These are phyloP conservation scores for Magnaporthiopsis poae DNA, from an alignment of 2,329 filamentous ascomycete species.

Conservation along the genomic window DNA sequence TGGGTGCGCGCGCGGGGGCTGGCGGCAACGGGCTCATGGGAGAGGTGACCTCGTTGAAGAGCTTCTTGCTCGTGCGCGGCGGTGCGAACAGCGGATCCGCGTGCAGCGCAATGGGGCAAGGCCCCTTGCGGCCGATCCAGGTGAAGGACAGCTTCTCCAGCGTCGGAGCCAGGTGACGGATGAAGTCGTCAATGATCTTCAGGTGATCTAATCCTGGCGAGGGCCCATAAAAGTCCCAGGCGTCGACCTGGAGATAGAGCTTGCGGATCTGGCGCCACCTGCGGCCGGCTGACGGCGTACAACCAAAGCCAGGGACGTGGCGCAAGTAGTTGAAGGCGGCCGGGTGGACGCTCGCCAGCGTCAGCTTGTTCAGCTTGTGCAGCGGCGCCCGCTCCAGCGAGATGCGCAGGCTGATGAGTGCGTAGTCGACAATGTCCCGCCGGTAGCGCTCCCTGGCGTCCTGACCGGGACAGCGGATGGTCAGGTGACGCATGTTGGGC, in stretches of 20 bases:
- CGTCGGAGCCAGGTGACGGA: conserved; percentile 56
- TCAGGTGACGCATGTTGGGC: conserved; percentile 62
- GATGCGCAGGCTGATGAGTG: conserved; percentile 76
- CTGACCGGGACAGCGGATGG: conserved; percentile 66
- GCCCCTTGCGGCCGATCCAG: conserved; percentile 65
- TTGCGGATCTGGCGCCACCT: conserved; percentile 71
- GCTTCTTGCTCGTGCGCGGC: conserved; percentile 42
- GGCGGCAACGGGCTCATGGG: conserved; percentile 54
- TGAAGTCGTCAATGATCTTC: conserved; percentile 72
- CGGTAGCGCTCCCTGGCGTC: conserved; percentile 59
- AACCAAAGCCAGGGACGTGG: conserved; percentile 63
- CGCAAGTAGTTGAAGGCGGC: conserved; percentile 69
- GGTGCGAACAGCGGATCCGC: conserved; percentile 60
- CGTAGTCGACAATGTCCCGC: conserved; percentile 74
- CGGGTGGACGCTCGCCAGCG: conserved; percentile 64
- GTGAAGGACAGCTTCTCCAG: conserved; percentile 66
- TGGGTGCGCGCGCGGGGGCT: conserved; percentile 38
- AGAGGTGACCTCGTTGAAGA: conserved; percentile 55
- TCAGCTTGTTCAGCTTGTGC: conserved; percentile 56
- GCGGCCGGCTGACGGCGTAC: conserved; percentile 58
- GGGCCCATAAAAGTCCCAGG: conserved; percentile 52
- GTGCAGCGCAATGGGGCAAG: conserved; percentile 61
- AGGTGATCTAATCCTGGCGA: conserved; percentile 58
- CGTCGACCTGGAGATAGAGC: conserved; percentile 62
- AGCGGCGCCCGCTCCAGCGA: conserved; percentile 67